Conservation (phyloP, 148 eudicot genomes). For the Dianthus caryophyllus region DNA sequence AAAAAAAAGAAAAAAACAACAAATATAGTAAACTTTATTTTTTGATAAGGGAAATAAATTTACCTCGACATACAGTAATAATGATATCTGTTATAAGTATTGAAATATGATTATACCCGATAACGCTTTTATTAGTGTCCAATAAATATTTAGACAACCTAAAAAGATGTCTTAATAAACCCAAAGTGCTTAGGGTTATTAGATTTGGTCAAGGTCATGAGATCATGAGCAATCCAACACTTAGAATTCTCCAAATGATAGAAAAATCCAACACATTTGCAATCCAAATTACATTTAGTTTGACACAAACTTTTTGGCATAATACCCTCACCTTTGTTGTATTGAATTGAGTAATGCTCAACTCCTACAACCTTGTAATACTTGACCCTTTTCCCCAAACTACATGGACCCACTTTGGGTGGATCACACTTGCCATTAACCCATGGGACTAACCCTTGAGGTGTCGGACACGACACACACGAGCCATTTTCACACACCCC, state of each 20-base stretch:
- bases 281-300: slow-evolving; percentile 16
- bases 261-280: slow-evolving; percentile 26
- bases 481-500: slow-evolving; percentile 55
- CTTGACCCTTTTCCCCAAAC: neutral
- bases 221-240: slow-evolving; percentile 24
- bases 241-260: slow-evolving; percentile 17
- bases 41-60: too few species aligned
- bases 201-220: slow-evolving; percentile 19
- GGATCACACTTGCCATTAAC: slow-evolving; percentile 35
- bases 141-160: too few species aligned
- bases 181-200: slow-evolving; percentile 16
- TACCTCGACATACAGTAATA: too few species aligned
- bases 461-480: slow-evolving; percentile 53
- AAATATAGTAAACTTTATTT: too few species aligned
- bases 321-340: slow-evolving; percentile 42
- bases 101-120: too few species aligned
- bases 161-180: slow-evolving; percentile 17
- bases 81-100: too few species aligned
- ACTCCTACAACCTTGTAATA: slow-evolving; percentile 53
- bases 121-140: too few species aligned
- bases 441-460: slow-evolving; percentile 49
- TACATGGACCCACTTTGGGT: slow-evolving; percentile 18
- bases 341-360: slow-evolving; percentile 44
- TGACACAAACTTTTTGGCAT: slow-evolving; percentile 13
- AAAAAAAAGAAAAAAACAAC: too few species aligned